phyloP scores from a whole-genome alignment of 176 grass and related monocot species.

The Carex kokanica region DNA sequence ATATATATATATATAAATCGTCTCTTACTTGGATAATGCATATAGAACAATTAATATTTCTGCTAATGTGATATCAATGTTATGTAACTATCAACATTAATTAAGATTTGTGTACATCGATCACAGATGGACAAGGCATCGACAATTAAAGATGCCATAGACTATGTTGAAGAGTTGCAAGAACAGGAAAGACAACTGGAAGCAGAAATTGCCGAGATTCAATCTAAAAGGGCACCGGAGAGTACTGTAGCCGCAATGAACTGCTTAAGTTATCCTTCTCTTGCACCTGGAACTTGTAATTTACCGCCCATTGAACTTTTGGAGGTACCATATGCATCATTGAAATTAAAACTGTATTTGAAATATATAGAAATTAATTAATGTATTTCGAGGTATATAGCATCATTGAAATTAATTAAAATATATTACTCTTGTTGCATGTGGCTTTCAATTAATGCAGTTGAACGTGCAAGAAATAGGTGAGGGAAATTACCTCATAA shows the following conservation, averaged over 20 bases:
- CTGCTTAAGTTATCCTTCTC: neutral
- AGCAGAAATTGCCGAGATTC: constrained; percentile 40
- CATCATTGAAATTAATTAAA: too few relatives aligned
- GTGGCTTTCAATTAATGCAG: constrained; percentile 28
- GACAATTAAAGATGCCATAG: constrained; percentile 57
- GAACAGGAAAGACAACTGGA: constrained; percentile 34
- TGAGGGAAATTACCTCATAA: constrained; percentile 35
- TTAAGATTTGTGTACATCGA: neutral
- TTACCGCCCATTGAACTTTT: constrained; percentile 34
- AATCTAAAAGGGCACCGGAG: neutral
- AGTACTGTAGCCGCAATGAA: neutral
- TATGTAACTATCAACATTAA: neutral
- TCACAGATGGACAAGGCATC: constrained; percentile 75
- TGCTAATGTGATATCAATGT: neutral
- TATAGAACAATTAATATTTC: neutral
- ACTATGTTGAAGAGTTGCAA: constrained; percentile 52
- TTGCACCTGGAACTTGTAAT: neutral
- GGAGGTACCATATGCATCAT: constrained; percentile 21
- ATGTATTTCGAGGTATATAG: too few relatives aligned
- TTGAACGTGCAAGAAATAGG: constrained; percentile 36
- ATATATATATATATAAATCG: too few relatives aligned
- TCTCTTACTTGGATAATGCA: neutral
- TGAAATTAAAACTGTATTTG: neutral
- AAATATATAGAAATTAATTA: too few relatives aligned
- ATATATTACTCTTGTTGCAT: neutral